phyloP scores from a whole-genome alignment of 768 basidiomycete genomes.

The Hebeloma cylindrosporum region DNA sequence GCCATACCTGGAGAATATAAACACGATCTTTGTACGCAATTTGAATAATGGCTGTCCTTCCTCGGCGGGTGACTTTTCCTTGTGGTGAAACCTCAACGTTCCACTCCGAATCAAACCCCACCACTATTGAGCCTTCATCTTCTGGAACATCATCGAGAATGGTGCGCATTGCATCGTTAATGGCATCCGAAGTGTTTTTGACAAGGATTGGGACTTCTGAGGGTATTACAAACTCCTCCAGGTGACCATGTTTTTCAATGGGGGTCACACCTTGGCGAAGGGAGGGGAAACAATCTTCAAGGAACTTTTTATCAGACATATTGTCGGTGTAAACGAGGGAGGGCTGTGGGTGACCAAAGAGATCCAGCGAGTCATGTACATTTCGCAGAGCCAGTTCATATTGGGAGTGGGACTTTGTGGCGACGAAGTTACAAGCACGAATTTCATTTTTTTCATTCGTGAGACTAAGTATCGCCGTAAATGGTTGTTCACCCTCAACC shows the following conservation, averaged over 20 bases:
- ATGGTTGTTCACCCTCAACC: slow-evolving; percentile 26
- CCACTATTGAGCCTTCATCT: slow-evolving; percentile 11
- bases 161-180: slow-evolving; percentile 20
- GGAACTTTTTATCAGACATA: slow-evolving; percentile 27
- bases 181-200: slow-evolving; percentile 7
- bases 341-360: slow-evolving; percentile 28
- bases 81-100: slow-evolving; percentile 23
- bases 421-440: slow-evolving; percentile 14
- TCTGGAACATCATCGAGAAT: slow-evolving; percentile 23
- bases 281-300: slow-evolving; percentile 19
- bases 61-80: slow-evolving; percentile 14
- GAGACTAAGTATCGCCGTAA: slow-evolving; percentile 25
- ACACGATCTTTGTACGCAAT: slow-evolving; percentile 21
- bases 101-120: slow-evolving; percentile 27
- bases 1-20: slow-evolving; percentile 21
- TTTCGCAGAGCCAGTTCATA: slow-evolving; percentile 23
- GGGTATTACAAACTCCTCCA: slow-evolving; percentile 20
- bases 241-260: slow-evolving; percentile 24
- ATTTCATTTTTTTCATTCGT: slow-evolving; percentile 29
- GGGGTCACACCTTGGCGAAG: slow-evolving; percentile 16
- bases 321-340: slow-evolving; percentile 31
- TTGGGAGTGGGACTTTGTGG: slow-evolving; percentile 34
- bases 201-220: slow-evolving; percentile 11
- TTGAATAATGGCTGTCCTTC: slow-evolving; percentile 23
- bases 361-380: slow-evolving; percentile 25